Base-by-base conservation (phyloP, 257 asterid genomes). In the Catharanthus roseus region DNA sequence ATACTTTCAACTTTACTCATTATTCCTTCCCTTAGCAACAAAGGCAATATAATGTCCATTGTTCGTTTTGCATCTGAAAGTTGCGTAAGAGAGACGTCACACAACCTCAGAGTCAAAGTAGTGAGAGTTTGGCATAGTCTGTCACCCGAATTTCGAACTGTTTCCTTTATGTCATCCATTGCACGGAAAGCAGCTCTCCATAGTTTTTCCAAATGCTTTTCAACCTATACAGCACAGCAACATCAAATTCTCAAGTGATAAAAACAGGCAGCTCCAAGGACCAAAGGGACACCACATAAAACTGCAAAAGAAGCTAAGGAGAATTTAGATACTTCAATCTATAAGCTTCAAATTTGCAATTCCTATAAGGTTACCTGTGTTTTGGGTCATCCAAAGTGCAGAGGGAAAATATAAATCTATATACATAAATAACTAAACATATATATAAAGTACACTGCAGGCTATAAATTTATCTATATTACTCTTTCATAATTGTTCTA, bases 81-180 rank as follows among this genome's bases (percentile, higher is more conserved):
- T 78, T 88, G 93, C 45, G 99, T 93, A 65, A 93, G 96, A 82
- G 97, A 89, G 72, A 88, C 84, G 45, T 93, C 97, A 72, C 97
- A 91, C 77, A 93, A 71, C 81, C 99, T 84, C 88, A 85, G 88
- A 44, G 96, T 91, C 82, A 93, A 83, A 51, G 96, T 81, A 49
- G 89, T 82, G 78, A 91, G 89, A 77, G 93, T 86, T 77, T 96
- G 97, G 81, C 95, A 93, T 74, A 93, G 85, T 80, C 95, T 86
- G 75, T 93, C 99, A 66, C 97, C 99, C 6, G 99, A 88, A 79
- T 81, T 93, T 81, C 99, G 87, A 73, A 93, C 99, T 63, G 97
- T 91, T 76, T 93, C 99, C 80, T 93, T 93, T 82, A 93, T 89
- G 75, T 93, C 99, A 84, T 91, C 99, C 97, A 91, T 91, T 70